A percentile compares a stretch with the other conserved stretches of the same genome.
phyloP scores from a whole-genome alignment of 2,329 filamentous ascomycete species.

The Fusarium sp. region DNA sequence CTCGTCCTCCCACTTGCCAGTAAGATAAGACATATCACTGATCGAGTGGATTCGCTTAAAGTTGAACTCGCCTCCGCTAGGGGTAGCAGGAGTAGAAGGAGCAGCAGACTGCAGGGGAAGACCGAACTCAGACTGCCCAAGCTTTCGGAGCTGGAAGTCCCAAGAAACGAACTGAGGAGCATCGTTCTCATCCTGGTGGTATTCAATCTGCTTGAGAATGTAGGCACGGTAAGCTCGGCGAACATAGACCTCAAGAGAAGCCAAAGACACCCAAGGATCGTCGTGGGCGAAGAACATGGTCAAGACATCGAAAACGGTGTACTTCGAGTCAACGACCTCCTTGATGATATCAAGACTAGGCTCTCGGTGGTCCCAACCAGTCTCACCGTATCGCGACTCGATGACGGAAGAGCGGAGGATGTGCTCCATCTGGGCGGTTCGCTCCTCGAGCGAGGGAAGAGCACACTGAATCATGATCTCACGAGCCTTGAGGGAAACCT shows the following conservation, averaged over 20 bases:
- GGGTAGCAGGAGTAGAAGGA: constrained; percentile 85
- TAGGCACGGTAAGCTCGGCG: constrained; percentile 98
- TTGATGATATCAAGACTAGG: constrained; percentile 91
- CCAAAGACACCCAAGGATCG: constrained; percentile 93
- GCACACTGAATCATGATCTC: constrained; percentile 98
- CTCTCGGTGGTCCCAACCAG: constrained; percentile 94
- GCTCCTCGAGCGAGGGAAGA: constrained; percentile 94
- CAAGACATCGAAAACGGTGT: constrained; percentile 96
- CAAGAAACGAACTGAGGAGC: constrained; percentile 83
- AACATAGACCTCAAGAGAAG: constrained; percentile 94
- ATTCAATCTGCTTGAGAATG: constrained; percentile 87
- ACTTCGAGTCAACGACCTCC: constrained; percentile 98
- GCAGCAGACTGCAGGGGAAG: constrained; percentile 81
- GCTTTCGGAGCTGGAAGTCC: constrained; percentile 95
- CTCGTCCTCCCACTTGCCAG: constrained; percentile 77
- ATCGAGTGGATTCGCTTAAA: constrained; percentile 93
- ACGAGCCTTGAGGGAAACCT: constrained; percentile 96
- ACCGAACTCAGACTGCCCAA: constrained; percentile 90
- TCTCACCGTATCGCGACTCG: constrained; percentile 97
- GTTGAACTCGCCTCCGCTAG: constrained; percentile 64
- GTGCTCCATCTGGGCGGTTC: constrained; percentile 96
- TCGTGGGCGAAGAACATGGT: constrained; percentile 94
- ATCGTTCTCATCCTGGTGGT: constrained; percentile 80
- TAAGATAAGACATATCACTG: constrained; percentile 93
- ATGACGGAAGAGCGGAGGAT: constrained; percentile 95